Evolutionary conservation across 2,329 filamentous ascomycete species (phyloP).

Genomic region (Uncinocarpus reesii): DNA sequence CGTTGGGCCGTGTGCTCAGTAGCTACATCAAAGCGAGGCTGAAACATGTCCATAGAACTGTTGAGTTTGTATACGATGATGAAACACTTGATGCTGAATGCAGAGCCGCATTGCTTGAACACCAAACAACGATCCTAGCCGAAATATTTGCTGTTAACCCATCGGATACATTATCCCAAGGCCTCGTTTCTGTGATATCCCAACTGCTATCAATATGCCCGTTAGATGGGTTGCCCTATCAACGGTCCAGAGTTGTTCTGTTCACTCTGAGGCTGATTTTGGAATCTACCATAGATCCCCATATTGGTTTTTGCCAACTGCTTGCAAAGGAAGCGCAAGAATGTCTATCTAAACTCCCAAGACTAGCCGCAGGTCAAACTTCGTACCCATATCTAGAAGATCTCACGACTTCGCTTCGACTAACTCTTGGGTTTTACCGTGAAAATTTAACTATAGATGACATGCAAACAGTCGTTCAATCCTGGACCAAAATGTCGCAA

Average conservation of each 20-base stretch:
- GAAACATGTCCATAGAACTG: slow-evolving; percentile 16
- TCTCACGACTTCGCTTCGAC: slow-evolving; percentile 27
- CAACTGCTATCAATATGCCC: slow-evolving; percentile 30
- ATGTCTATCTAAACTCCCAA: slow-evolving; percentile 16
- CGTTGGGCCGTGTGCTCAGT: slow-evolving; percentile 31
- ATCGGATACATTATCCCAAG: slow-evolving; percentile 24
- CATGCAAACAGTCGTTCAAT: slow-evolving; percentile 26
- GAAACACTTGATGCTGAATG: slow-evolving; percentile 20
- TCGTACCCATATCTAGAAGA: slow-evolving; percentile 23
- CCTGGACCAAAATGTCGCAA: slow-evolving; percentile 34
- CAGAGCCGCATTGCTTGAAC: slow-evolving; percentile 28
- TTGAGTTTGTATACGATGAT: slow-evolving; percentile 27
- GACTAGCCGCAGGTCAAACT: slow-evolving; percentile 21
- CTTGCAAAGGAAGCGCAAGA: slow-evolving; percentile 22
- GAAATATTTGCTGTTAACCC: slow-evolving; percentile 24
- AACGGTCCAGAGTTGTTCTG: slow-evolving; percentile 30
- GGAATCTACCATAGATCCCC: slow-evolving; percentile 25
- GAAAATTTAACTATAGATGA: slow-evolving; percentile 24
- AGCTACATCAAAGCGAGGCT: slow-evolving; percentile 28
- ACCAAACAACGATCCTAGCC: slow-evolving; percentile 29
- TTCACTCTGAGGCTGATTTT: slow-evolving; percentile 28
- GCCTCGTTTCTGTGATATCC: slow-evolving; percentile 23
- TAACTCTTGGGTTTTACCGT: slow-evolving; percentile 28
- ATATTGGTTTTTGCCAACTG: slow-evolving; percentile 23
- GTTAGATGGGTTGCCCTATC: slow-evolving; percentile 26